These are phyloP conservation scores for Inonotus hispidus DNA, from an alignment of 1,284 basidiomycete species.

Conservation along the genomic window DNA sequence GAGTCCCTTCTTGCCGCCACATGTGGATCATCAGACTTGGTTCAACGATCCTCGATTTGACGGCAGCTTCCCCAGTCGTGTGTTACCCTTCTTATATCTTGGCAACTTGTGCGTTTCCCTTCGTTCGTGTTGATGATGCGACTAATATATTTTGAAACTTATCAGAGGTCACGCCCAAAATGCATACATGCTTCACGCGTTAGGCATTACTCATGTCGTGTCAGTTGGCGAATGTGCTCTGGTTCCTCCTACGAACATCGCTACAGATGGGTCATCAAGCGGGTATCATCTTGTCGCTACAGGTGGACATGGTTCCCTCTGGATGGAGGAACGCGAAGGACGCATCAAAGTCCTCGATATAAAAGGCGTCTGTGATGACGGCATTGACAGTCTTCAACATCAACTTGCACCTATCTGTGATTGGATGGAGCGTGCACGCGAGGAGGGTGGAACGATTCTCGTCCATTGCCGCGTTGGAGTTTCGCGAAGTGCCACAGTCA, in stretches of 20 bases:
- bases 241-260: constrained; percentile 51
- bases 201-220: constrained; percentile 98
- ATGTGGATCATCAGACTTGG: constrained; percentile 78
- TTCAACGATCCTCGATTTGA: constrained; percentile 92
- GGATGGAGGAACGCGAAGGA: constrained; percentile 82
- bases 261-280: constrained; percentile 25
- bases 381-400: constrained; percentile 89
- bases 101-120: constrained; percentile 76
- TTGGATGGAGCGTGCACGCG: constrained; percentile 88
- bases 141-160: constrained; percentile 4
- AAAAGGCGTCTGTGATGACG: constrained; percentile 89
- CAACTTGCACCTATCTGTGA: constrained; percentile 84
- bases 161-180: constrained; percentile 87
- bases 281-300: constrained; percentile 38
- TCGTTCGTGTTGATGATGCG: constrained; percentile 11
- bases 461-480: constrained; percentile 98
- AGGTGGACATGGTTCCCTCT: constrained; percentile 69
- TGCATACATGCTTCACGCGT: constrained; percentile 89
- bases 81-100: constrained; percentile 92
- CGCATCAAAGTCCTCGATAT: constrained; percentile 87
- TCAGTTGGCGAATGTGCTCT: constrained; percentile 94
- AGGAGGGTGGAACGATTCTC: constrained; percentile 81
- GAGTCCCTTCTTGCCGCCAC: constrained; percentile 55
- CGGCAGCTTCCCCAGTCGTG: constrained; percentile 91
- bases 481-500: constrained; percentile 87